phyloP scores from a whole-genome alignment of 108 stramenopile genomes.

The Skeletonema potamos region DNA sequence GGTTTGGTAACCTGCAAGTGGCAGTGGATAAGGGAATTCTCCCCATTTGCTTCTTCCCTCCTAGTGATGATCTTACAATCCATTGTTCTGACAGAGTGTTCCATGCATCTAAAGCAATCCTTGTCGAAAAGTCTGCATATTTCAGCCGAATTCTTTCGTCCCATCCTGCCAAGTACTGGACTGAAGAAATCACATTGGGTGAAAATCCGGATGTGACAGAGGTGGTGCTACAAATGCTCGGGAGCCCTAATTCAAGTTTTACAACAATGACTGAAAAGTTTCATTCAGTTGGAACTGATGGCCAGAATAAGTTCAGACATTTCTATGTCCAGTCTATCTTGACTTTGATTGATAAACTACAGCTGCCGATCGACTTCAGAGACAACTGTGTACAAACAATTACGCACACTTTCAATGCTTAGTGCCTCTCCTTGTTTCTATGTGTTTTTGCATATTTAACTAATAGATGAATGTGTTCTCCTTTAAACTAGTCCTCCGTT shows the following conservation, averaged over 20 bases:
- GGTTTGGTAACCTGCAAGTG: conserved; percentile 6
- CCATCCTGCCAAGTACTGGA: conserved; percentile 12
- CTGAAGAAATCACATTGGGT: neutral
- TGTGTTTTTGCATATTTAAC: neutral
- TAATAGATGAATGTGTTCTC: neutral
- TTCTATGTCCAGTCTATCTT: conserved; percentile 25
- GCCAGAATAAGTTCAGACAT: conserved; percentile 26
- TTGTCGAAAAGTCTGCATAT: conserved; percentile 13
- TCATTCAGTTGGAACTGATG: conserved; percentile 2
- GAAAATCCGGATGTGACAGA: conserved; percentile 22
- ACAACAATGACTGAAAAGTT: conserved; percentile 30
- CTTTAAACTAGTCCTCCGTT: neutral
- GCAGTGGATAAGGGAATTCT: conserved; percentile 24
- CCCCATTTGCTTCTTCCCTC: conserved; percentile 15
- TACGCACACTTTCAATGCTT: conserved; percentile 28
- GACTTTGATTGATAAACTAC: conserved; percentile 13
- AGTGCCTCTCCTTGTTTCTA: too few relatives aligned
- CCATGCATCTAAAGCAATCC: conserved; percentile 17
- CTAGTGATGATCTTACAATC: conserved; percentile 7
- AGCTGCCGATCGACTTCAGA: conserved; percentile 20
- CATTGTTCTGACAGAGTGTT: conserved; percentile 2
- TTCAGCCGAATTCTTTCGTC: conserved; percentile 7
- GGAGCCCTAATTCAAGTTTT: conserved; percentile 16
- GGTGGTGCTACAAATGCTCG: conserved; percentile 18
- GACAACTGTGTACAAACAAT: conserved; percentile 25